These are phyloP conservation scores for Chytriomyces sp. DNA, from an alignment of 192 early-diverging fungal genomes.

Conservation along the genomic window DNA sequence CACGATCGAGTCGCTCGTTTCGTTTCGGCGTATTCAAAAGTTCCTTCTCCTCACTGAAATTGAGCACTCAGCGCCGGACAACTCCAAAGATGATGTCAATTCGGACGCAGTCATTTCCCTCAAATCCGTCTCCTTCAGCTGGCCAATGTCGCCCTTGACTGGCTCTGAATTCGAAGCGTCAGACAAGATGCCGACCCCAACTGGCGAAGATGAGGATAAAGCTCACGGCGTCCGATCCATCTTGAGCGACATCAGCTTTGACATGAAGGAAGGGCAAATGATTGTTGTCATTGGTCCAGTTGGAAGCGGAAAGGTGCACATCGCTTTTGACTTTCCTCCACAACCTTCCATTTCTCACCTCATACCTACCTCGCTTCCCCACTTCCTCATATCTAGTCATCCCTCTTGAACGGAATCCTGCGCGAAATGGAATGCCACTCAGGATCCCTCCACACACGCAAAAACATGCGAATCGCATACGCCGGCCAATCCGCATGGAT, in stretches of 20 bases:
- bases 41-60: constrained; percentile 44
- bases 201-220: background rate
- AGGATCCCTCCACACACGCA: constrained; percentile 10
- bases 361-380: background rate
- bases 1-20: constrained; percentile 38
- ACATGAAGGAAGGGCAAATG: constrained; percentile 27
- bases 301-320: constrained; percentile 39
- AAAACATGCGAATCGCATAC: constrained; percentile 36
- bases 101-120: constrained; percentile 7
- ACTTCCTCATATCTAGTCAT: constrained; percentile 9
- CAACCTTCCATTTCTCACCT: constrained; percentile 51
- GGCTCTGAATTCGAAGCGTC: background rate
- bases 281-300: constrained; percentile 47
- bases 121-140: constrained; percentile 36
- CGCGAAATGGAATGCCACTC: constrained; percentile 39
- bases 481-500: constrained; percentile 50
- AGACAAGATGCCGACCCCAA: background rate
- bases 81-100: background rate
- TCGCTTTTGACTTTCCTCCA: no score
- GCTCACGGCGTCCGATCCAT: background rate
- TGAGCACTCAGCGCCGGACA: background rate
- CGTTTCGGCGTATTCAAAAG: constrained; percentile 42
- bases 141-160: constrained; percentile 21
- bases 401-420: constrained; percentile 41
- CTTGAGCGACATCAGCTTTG: constrained; percentile 33